Percentiles rank a stretch among this genome's conserved stretches.
These are phyloP conservation scores for Teratosphaeria zuluensis DNA, from an alignment of 2,329 filamentous ascomycete species.

Conservation along the genomic window DNA sequence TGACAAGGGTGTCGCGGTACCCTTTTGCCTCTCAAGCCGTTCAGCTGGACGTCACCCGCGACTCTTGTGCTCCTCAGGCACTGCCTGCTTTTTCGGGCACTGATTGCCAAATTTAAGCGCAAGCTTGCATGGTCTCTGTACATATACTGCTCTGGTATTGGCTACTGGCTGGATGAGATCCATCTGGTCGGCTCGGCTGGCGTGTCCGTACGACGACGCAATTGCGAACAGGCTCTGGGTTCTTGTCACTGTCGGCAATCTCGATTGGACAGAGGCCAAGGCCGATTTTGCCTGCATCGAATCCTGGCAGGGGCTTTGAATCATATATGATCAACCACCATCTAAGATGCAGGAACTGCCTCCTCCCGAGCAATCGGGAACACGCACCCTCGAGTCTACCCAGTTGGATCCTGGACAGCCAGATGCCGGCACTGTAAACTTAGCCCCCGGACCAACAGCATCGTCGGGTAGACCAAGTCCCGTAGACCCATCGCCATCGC, in stretches of 20 bases:
- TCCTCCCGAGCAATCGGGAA: neutral
- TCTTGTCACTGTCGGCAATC: neutral
- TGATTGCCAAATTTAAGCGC: neutral
- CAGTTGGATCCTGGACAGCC: neutral
- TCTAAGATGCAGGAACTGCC: constrained; percentile 4
- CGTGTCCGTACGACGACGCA: neutral
- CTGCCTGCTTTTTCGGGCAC: neutral
- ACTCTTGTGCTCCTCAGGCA: neutral
- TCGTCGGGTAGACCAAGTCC: constrained; percentile 1
- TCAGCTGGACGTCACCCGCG: neutral
- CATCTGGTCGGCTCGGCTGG: neutral
- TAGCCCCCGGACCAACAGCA: neutral
- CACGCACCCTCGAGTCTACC: neutral
- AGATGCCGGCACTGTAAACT: neutral
- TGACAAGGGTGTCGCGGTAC: neutral
- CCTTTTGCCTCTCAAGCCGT: neutral
- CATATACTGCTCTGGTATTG: neutral
- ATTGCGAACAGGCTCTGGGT: neutral
- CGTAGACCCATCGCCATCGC: constrained; percentile 8
- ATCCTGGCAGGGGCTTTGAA: neutral
- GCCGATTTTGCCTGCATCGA: neutral
- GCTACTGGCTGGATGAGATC: neutral
- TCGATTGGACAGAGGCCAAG: neutral
- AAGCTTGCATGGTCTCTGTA: neutral
- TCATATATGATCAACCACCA: constrained; percentile 1